Base-by-base conservation (phyloP, 176 grass and related monocot genomes). In the Oropetium thomaeum region DNA sequence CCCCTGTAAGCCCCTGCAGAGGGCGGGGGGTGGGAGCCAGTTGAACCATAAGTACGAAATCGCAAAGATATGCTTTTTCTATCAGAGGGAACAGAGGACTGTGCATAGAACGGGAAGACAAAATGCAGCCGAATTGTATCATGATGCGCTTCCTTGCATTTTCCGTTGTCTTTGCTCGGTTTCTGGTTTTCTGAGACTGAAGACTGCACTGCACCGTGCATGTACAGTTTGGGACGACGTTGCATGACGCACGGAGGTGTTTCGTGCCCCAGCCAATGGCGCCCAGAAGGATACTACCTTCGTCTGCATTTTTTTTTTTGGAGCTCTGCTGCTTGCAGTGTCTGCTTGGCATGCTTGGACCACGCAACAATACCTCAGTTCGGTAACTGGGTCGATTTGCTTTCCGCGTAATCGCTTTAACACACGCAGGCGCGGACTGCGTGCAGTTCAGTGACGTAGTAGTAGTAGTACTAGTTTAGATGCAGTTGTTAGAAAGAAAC, bases 141-240 rank as follows among this genome's bases (percentile, higher is more conserved):
- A 76, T 81, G 84, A 86, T 86, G 71, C 17, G 16, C 27, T 81
- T 42, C 84, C 19, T 22, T 25, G 39, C n/a, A n/a, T n/a, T n/a
- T n/a, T 45, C 68, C 4, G 37, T n/a, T n/a, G n/a, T 45, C 64
- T 80, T 62, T 5, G 26, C 31, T 39, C 17, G 5, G n/a, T 71
- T 76, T 86, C 65, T 76, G 43, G 19, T 69, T 28, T 28, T 70
- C 77, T 86, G 78, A 39, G 81, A 87, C 65, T 8, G 57, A 82
- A 77, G 44, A 75, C 57, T 81, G 77, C 70, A 33, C 32, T 58
- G 33, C 27, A 9, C 33, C 26, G 7, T 53, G 60, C 31, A 37
- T 53, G 60, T 17, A 37, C 60, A 63, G 60, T 29, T 79, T 38
- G 44, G 71, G 35, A 62, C 16, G 35, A 62, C 16, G 22, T 13